These are phyloP conservation scores for Urostyla sp. DNA, from an alignment of 73 alveolate species.

Conservation along the genomic window DNA sequence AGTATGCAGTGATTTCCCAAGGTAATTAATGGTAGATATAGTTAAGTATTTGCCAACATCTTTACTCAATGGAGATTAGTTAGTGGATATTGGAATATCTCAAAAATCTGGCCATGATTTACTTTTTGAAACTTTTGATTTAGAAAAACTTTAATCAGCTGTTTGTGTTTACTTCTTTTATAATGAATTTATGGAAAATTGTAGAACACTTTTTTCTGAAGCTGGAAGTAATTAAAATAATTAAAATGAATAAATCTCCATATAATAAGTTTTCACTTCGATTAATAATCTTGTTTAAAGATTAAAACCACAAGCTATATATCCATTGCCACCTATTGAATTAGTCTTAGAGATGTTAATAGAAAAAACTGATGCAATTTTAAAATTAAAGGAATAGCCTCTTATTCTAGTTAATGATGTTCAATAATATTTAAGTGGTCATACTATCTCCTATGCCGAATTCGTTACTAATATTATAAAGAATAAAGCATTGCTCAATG, in stretches of 20 bases:
- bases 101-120: neutral
- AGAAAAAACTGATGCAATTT: conserved; percentile 40
- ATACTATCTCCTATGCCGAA: conserved; percentile 63
- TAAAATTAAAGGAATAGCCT: conserved; percentile 43
- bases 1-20: conserved; percentile 82
- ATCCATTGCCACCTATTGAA: conserved; percentile 58
- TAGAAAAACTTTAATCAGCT: conserved; percentile 64
- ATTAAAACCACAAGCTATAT: conserved; percentile 13
- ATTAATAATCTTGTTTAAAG: conserved; percentile 55
- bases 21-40: conserved; percentile 71
- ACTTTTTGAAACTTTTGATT: conserved; percentile 71
- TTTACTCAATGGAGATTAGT: neutral
- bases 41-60: conserved; percentile 60
- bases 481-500: conserved; percentile 45
- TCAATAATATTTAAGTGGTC: conserved; percentile 15
- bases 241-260: conserved; percentile 31
- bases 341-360: conserved; percentile 59
- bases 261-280: conserved; percentile 52
- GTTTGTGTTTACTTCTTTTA: conserved; percentile 69
- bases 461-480: conserved; percentile 55
- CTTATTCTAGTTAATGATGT: conserved; percentile 58
- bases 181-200: conserved; percentile 70
- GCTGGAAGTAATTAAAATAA: too few relatives aligned
- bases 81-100: neutral
- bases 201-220: conserved; percentile 64